Base-by-base conservation (phyloP, 2,329 filamentous ascomycete species). In the Colletotrichum lentis region DNA sequence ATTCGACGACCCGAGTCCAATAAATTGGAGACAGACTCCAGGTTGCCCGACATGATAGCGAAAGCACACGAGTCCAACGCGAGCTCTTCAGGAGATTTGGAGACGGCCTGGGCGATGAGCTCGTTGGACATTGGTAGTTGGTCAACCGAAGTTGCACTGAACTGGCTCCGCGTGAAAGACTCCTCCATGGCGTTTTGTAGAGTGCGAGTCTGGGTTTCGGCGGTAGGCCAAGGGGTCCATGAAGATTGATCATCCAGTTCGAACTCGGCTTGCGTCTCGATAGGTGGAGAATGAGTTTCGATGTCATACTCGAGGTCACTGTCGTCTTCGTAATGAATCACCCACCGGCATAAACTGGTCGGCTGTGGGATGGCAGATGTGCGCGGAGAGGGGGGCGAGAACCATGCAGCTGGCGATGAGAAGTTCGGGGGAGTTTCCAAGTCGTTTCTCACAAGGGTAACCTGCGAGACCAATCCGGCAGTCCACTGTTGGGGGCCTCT, bases 21-120 rank as follows among this genome's bases (percentile, higher is more conserved):
- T 57, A 6, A 0, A 10, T 58, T 20, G 1, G 5, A 0, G 1
- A 66, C 0, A 6, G 72, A 44, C 2, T 63, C 41, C 1, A 41
- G 0, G 47, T 74, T 74, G 0, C 71, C 71, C 1, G 73, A 62
- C 56, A 74, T 74, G 20, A 74, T 75, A 12, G 73, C 73, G 12
- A 74, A 72, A 6, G 69, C 70, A 10, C 20, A 22, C 3, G 66
- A 49, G 1, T 69, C 66, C 5, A 49, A 24, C 5, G 68, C 31
- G 1, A 69, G 58, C 11, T 73, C 69, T 20, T 47, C n/a, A 1
- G 35, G n/a, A 1, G 62, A 57, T 2, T 54, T 56, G 12, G 58
- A 41, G n/a, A 74, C 35, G 5, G 71, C 47, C 18, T 68, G 35
- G 0, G 39, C 11, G 24, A 73, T 53, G 0, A 47, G 20, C 35